These are phyloP conservation scores for Pseudodiploospora longispora DNA, from an alignment of 2,329 filamentous ascomycete genomes.

Conservation along the genomic window DNA sequence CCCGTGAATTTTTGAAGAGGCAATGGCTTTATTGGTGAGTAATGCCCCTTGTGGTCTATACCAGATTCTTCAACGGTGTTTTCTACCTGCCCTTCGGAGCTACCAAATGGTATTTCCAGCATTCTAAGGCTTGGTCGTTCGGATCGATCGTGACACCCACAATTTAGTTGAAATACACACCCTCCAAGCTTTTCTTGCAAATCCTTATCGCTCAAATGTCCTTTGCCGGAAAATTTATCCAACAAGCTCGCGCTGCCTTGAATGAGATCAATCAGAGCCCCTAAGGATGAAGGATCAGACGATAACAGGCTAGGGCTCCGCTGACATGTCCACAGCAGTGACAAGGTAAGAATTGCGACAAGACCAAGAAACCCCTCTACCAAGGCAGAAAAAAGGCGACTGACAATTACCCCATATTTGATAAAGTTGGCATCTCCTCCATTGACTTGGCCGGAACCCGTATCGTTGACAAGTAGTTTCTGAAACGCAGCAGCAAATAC, in stretches of 20 bases:
- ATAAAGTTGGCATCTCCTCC: too few species aligned
- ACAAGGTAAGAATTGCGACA: conserved; percentile 10
- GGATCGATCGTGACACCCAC: conserved; percentile 11
- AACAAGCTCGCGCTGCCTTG: conserved; percentile 7
- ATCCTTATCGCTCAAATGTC: too few species aligned
- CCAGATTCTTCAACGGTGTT: too few species aligned
- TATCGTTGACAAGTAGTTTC: conserved; percentile 12
- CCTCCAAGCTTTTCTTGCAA: background rate
- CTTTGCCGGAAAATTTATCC: too few species aligned
- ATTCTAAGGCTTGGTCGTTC: too few species aligned
- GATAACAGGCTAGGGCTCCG: conserved; percentile 8
- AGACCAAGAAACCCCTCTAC: conserved; percentile 21
- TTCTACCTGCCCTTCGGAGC: too few species aligned
- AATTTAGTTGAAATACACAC: conserved; percentile 4
- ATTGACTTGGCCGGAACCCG: rapidly evolving
- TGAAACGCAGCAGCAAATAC: conserved; percentile 22
- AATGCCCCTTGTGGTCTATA: too few species aligned
- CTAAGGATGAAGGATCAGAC: conserved; percentile 19
- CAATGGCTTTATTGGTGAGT: too few species aligned
- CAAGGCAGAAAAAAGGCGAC: conserved; percentile 19
- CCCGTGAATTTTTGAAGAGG: too few species aligned
- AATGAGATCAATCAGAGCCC: conserved; percentile 13
- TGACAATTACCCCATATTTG: conserved; percentile 22
- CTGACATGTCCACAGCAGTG: conserved; percentile 12
- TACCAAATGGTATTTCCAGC: too few species aligned